phyloP scores from a whole-genome alignment of 768 basidiomycete species.

The Pulveroboletus sp. region DNA sequence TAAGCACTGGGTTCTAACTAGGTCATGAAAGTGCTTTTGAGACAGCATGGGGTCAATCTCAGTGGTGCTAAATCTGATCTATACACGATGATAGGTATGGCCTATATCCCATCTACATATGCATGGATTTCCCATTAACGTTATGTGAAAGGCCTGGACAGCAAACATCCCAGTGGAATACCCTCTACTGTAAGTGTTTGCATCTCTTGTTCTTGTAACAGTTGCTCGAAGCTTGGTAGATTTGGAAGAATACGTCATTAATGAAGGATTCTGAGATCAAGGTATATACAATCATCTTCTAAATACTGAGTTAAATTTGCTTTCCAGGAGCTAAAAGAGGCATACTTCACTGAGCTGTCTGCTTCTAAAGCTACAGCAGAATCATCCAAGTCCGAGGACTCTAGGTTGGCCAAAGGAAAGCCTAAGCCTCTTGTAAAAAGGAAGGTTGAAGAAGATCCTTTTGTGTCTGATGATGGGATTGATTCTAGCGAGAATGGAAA shows the following conservation, averaged over 20 bases:
- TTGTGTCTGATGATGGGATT: constrained; percentile 50
- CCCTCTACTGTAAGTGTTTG: constrained; percentile 63
- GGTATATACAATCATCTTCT: constrained; percentile 32
- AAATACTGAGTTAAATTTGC: neutral
- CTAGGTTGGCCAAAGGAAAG: constrained; percentile 26
- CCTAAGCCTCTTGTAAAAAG: constrained; percentile 47
- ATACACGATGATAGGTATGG: constrained; percentile 59
- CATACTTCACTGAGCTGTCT: constrained; percentile 49
- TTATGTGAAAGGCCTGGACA: constrained; percentile 57
- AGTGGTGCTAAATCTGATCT: constrained; percentile 71
- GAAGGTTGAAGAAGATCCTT: constrained; percentile 44
- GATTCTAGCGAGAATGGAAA: constrained; percentile 16
- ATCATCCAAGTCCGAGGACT: constrained; percentile 18
- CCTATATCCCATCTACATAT: neutral
- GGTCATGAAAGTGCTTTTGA: constrained; percentile 69
- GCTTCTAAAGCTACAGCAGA: constrained; percentile 29
- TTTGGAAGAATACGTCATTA: constrained; percentile 65
- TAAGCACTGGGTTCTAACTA: constrained; percentile 5
- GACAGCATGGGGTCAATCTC: constrained; percentile 62
- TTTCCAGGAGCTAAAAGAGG: constrained; percentile 58
- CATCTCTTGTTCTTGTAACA: neutral
- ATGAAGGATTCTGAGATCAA: constrained; percentile 62
- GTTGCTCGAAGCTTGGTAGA: constrained; percentile 34
- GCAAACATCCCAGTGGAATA: constrained; percentile 74
- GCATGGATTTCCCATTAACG: neutral